phyloP scores from a whole-genome alignment of 345 rosid species.

The Eucalyptus erythrocorys region DNA sequence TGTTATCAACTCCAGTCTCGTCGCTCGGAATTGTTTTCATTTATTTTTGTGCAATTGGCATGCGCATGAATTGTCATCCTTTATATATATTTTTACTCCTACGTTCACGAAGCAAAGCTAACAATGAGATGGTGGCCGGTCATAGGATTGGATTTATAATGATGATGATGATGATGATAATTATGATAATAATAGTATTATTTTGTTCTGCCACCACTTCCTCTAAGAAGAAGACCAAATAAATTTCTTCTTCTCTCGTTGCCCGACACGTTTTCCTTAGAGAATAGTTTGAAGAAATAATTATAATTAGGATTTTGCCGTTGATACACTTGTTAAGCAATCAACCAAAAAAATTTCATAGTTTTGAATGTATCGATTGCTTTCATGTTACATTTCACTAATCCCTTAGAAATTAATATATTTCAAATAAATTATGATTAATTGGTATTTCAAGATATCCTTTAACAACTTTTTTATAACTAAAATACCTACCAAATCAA shows the following conservation, averaged over 20 bases:
- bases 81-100: too few relatives aligned
- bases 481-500: too few relatives aligned
- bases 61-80: neutral
- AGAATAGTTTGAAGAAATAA: neutral
- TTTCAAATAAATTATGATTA: too few relatives aligned
- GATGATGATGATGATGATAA: too few relatives aligned
- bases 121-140: too few relatives aligned
- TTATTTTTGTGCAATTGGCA: neutral
- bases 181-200: neutral
- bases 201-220: neutral
- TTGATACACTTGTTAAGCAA: neutral
- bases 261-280: neutral
- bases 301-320: neutral
- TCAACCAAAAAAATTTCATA: neutral
- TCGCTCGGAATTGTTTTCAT: neutral
- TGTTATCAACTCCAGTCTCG: neutral
- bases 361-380: neutral
- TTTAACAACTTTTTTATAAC: too few relatives aligned
- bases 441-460: neutral
- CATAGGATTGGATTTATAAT: too few relatives aligned
- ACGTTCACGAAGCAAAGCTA: too few relatives aligned
- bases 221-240: neutral
- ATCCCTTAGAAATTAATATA: too few relatives aligned
- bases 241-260: neutral
- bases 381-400: too few relatives aligned